Evolutionary conservation across 1,284 basidiomycete genomes (phyloP), one percentile per base, ranked within the genome.

Genomic region (Cutaneotrichosporon spelunceum): DNA sequence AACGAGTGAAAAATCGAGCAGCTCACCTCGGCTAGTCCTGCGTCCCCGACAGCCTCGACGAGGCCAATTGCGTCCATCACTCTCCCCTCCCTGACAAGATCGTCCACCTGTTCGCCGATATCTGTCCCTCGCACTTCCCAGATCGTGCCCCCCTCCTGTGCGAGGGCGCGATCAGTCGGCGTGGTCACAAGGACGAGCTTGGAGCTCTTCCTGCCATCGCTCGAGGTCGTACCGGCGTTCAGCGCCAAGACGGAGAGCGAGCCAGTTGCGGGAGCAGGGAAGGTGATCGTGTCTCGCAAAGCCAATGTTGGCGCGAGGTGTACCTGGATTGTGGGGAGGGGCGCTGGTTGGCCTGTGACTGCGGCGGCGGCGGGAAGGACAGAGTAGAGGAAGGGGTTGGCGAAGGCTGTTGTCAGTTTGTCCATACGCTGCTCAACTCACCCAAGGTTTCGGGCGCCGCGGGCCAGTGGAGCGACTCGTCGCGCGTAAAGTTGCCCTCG

Each of bases 311-410:
- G 82, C 0, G 89, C 86, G 0, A 91, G 90, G 26, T 86, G 85
- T n/a, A 94, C 84, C 71, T 93, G 89, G 19, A 95, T 65, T 9
- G 87, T 83, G 0, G 87, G 83, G 1, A 84, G 83, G 11, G 83
- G 23, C 5, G 52, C 81, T 19, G 59, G 52, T 1, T 68, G 54
- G 10, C 60, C 48, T 1, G 68, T 57, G 6, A 68, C 57, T 29
- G 66, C 61, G 47, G 73, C 68, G 0, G 65, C 56, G 5, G 78
- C 70, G 1, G 91, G 88, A 6, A 94, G 81, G 13, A 90, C 81
- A 0, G 90, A 87, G 71, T 95, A 85, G 42, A 96, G 83, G 73
- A 93, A 95, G 0, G 93, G 93, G 68, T 87, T 88, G 36, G 89
- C 81, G 64, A 87, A 90, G 1, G 87, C 91, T 90, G 66, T 10